Percentiles rank a stretch among this genome's conserved stretches.
Evolutionary conservation across 495 filamentous ascomycete species (phyloP).

Genomic region (Antarctomyces pellizariae): DNA sequence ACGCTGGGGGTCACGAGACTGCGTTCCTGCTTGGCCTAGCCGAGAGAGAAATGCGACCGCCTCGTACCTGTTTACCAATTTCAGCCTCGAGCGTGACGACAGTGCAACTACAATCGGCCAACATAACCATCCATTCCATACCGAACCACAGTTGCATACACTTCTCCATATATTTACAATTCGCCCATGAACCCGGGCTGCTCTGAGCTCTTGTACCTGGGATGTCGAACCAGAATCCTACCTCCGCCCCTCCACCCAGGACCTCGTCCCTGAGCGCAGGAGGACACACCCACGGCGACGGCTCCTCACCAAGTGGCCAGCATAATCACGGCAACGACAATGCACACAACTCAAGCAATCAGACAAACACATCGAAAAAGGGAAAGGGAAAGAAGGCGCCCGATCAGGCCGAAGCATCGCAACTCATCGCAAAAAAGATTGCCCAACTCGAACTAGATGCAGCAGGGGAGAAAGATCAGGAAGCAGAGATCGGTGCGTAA

Average conservation of each 20-base stretch:
- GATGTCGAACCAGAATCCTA: conserved; percentile 13
- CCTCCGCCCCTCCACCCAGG: conserved; percentile 8
- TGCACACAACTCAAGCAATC: conserved; percentile 1
- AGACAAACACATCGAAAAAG: conserved; percentile 27
- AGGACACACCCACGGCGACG: conserved; percentile 7
- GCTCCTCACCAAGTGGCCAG: conserved; percentile 10
- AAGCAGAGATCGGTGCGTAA: conserved; percentile 83
- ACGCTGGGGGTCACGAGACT: too few relatives aligned
- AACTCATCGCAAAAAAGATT: conserved; percentile 78
- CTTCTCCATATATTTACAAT: too few relatives aligned
- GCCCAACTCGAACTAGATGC: conserved; percentile 85
- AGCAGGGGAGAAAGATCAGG: conserved; percentile 84
- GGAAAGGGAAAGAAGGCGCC: conserved; percentile 41
- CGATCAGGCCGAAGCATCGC: conserved; percentile 68
- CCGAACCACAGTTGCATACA: too few relatives aligned
- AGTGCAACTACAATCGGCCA: too few relatives aligned
- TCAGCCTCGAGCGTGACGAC: too few relatives aligned
- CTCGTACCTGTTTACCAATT: too few relatives aligned
- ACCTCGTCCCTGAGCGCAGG: conserved; percentile 6
- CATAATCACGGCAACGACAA: conserved; percentile 11
- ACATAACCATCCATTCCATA: too few relatives aligned
- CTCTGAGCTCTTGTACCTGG: too few relatives aligned
- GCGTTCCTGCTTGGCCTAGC: too few relatives aligned
- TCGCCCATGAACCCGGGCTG: too few relatives aligned
- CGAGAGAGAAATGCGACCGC: too few relatives aligned